Base-by-base conservation (phyloP, 345 rosid species). In the Excoecaria cochinchinensis region DNA sequence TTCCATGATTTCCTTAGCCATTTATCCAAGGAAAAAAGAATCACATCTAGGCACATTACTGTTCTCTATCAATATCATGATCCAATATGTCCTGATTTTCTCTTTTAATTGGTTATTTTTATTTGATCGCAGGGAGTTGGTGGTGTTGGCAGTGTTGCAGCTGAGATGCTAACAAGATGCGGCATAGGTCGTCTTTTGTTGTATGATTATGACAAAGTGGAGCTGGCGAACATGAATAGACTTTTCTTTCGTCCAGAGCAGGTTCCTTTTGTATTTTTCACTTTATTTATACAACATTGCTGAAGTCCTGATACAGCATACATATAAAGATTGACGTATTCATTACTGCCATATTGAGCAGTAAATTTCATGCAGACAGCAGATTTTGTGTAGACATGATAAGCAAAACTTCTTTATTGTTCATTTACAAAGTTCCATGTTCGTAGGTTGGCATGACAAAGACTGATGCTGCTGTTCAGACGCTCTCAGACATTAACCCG, bases 391-490 rank as follows among this genome's bases (percentile, higher is more conserved):
- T 46, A 61, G 19, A 3, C 19, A 31, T 63, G 6, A 39, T 3
- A 46, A 15, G 59, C 6, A 61, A 76, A 61, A 22, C 51, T 8
- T 44, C 21, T 59, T 24, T 25, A 13, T 63, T 8, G 16, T 57
- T 78, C 13, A 47, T 47, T 16, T 55, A 64, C 44, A 17, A 67
- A 46, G 19, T 56, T 58, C 5, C 46, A 17, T 17, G 40, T 50
- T 58, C 12, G 48, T 77, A 95, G 99, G 92, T 77, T 88, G 97
- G 97, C 68, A 92, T 95, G 99, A 91, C 97, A 78, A 95, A 92
- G 89, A 95, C 99, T 55, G 99, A 95, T 89, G 99, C 97, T 77
- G 97, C 99, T 79, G 93, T 91, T 79, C 99, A 95, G 82, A 95
- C 99, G 69, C 99, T 95, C 66, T 79, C 91, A 44, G 99, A 91